Percentiles rank a stretch among this genome's conserved stretches.
phyloP scores from a whole-genome alignment of 2,329 filamentous ascomycete species.

The Monosporascus sp. region DNA sequence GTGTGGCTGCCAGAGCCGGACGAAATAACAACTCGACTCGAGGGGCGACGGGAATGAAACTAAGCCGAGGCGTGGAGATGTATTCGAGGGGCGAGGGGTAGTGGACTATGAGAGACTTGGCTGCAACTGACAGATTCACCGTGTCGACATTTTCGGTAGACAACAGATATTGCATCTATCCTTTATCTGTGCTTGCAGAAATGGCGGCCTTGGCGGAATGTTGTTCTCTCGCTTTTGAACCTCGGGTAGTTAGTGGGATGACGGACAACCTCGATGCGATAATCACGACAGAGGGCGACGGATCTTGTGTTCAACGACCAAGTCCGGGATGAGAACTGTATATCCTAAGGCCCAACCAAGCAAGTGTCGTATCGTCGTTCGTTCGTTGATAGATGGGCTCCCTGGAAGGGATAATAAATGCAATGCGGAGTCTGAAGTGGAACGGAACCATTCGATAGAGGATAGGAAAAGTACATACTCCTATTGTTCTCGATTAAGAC shows the following conservation, averaged over 20 bases:
- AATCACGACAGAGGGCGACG: no score
- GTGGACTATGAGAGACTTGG: neutral
- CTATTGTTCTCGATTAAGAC: no score
- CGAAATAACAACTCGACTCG: neutral
- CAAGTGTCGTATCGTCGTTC: neutral
- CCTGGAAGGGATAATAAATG: neutral
- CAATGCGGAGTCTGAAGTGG: neutral
- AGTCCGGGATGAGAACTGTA: neutral
- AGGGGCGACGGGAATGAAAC: neutral
- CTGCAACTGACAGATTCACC: neutral
- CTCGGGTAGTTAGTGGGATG: neutral
- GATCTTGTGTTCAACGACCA: neutral
- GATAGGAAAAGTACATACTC: neutral
- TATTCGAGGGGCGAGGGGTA: neutral
- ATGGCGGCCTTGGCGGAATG: no score
- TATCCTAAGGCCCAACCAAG: neutral
- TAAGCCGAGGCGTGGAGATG: neutral
- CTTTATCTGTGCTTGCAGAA: neutral
- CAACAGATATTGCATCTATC: neutral
- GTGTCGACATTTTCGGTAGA: neutral
- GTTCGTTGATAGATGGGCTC: neutral
- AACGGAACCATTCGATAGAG: neutral
- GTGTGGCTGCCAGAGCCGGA: constrained; percentile 13
- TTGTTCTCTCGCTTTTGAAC: no score
- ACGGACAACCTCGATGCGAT: no score